Evolutionary conservation across 1,284 basidiomycete genomes (phyloP), one percentile per base, ranked within the genome.

Genomic region (Pseudozyma sp.): DNA sequence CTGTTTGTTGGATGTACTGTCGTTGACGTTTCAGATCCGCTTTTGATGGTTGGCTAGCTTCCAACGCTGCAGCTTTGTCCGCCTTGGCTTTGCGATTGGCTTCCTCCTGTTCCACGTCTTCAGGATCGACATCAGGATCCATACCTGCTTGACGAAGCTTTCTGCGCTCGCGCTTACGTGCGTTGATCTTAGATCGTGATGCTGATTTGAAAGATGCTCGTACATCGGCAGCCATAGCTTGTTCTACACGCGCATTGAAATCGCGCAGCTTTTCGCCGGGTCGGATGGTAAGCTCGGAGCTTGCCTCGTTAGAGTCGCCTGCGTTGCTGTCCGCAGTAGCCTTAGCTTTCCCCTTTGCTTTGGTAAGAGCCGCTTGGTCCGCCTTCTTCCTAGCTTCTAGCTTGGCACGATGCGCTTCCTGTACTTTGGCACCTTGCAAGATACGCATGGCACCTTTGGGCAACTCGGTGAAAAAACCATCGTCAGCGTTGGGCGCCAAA

Each of bases 211-310:
- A 77, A 0, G 80, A 67, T 18, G 69, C 56, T 19, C 67, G 70
- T 16, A 83, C 61, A 13, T 77, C 72, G 14, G 64, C 42, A 1
- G 81, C 72, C 68, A 83, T 75, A 16, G 78, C 64, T 36, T 72
- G 70, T 43, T 82, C 81, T 16, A 83, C 80, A 42, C 81, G 73
- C 14, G 76, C 66, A 45, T 80, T 83, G 50, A 82, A 83, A 49
- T 82, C 80, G 25, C 68, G 61, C 49, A 83, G 59, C 66, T 77
- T 77, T 55, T 83, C 81, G 48, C 80, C 80, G 0, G 78, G 75
- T 43, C 78, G 77, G 45, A 83, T 78, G 47, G 65, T 76, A 57
- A 83, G 66, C 14, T 73, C 42, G 12, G 62, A 36, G 9, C 61
- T 19, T 35, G 47, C 39, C 3, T 60, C 45, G 35, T 38, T 60